These are phyloP conservation scores for Xylariales sp. DNA, from an alignment of 2,329 filamentous ascomycete genomes.

Conservation along the genomic window DNA sequence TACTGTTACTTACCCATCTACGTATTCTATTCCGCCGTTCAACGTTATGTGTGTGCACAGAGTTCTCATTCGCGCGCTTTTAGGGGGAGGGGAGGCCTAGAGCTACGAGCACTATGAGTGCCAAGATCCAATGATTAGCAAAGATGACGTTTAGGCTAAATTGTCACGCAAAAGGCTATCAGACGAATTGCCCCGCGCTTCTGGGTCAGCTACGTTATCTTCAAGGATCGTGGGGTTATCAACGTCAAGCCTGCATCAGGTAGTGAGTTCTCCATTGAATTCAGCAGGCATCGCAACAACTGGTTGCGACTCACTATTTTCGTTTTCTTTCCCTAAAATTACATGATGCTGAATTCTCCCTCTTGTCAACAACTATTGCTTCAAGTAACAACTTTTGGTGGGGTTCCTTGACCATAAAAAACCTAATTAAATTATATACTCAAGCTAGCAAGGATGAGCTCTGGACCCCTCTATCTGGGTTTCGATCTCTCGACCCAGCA, in stretches of 20 bases:
- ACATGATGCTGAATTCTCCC: constrained; percentile 20
- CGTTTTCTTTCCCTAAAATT: background rate
- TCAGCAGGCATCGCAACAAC: constrained; percentile 26
- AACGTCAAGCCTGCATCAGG: constrained; percentile 19
- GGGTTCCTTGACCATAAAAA: constrained; percentile 15
- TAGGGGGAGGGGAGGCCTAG: background rate
- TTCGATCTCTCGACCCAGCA: constrained; percentile 98
- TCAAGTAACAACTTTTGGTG: constrained; percentile 16
- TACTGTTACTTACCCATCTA: background rate
- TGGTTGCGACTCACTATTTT: constrained; percentile 3
- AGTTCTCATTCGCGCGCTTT: background rate
- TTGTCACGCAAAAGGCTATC: constrained; percentile 26
- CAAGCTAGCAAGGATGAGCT: constrained; percentile 47
- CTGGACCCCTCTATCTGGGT: constrained; percentile 81
- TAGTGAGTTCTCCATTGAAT: constrained; percentile 12
- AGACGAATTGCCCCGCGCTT: constrained; percentile 34
- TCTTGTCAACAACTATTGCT: constrained; percentile 3
- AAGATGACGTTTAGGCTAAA: constrained; percentile 38
- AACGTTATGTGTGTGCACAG: background rate
- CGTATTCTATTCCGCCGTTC: background rate
- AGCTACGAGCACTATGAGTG: background rate
- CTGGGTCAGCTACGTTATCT: constrained; percentile 20
- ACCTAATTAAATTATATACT: background rate
- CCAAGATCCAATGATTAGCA: constrained; percentile 28
- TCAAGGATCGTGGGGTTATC: constrained; percentile 27